phyloP scores from a whole-genome alignment of 2,329 filamentous ascomycete species.

The Talaromyces atroroseus region DNA sequence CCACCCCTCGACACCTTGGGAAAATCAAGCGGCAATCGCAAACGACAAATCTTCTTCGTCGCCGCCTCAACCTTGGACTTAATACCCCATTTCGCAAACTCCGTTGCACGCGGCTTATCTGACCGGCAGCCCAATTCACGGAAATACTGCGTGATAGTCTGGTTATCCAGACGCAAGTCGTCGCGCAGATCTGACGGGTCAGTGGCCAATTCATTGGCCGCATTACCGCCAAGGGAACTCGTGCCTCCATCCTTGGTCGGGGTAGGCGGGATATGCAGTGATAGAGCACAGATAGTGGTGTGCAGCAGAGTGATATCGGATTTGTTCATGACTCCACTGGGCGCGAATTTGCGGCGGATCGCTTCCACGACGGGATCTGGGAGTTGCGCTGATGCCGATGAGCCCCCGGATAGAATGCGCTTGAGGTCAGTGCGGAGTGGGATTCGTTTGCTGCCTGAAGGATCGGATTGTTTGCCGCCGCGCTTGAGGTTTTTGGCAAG shows the following conservation, averaged over 20 bases:
- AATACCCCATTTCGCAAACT: constrained; percentile 38
- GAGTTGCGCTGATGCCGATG: constrained; percentile 20
- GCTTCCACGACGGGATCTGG: constrained; percentile 37
- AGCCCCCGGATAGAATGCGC: constrained; percentile 27
- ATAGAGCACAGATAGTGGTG: constrained; percentile 43
- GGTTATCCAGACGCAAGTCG: constrained; percentile 37
- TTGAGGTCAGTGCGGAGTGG: constrained; percentile 37
- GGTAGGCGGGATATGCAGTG: constrained; percentile 41
- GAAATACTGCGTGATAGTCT: constrained; percentile 36
- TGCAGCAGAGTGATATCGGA: constrained; percentile 40
- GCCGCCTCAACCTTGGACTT: constrained; percentile 57
- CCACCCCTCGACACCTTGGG: constrained; percentile 53
- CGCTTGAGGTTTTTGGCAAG: constrained; percentile 32
- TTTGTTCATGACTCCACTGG: constrained; percentile 27
- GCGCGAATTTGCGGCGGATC: constrained; percentile 39
- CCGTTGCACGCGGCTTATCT: constrained; percentile 36
- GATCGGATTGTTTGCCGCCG: constrained; percentile 19
- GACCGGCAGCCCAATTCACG: constrained; percentile 43
- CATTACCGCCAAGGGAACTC: constrained; percentile 31
- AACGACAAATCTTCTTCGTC: constrained; percentile 55
- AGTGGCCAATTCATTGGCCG: constrained; percentile 35
- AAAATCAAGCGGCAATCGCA: constrained; percentile 76
- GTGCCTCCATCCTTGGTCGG: constrained; percentile 33
- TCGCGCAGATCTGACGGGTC: constrained; percentile 42
- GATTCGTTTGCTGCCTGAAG: constrained; percentile 35